Evolutionary conservation across 108 stramenopile species (phyloP).

Genomic region (Halocafeteria seosinensis): DNA sequence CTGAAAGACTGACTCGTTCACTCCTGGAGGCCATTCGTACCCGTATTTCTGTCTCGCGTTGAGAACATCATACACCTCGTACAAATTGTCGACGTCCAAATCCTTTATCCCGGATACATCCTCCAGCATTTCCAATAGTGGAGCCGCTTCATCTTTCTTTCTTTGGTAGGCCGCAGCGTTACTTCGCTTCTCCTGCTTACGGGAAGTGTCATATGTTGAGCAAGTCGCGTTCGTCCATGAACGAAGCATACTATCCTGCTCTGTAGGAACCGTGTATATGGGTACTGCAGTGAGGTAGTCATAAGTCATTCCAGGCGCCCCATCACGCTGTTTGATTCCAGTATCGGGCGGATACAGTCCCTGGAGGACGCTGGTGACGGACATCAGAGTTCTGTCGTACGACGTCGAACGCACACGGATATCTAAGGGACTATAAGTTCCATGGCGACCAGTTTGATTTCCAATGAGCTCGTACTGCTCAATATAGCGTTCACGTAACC

Average conservation of each 20-base stretch:
- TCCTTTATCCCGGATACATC: background rate
- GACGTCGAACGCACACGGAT: background rate
- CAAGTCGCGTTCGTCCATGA: background rate
- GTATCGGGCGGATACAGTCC: background rate
- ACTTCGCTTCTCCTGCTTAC: no score
- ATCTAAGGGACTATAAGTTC: no score
- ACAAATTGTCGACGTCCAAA: background rate
- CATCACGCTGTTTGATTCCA: background rate
- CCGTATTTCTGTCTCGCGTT: background rate
- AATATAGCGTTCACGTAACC: background rate
- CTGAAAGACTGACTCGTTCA: no score
- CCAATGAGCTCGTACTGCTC: background rate
- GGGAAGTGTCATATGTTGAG: background rate
- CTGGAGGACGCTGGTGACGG: background rate
- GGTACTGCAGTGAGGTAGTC: background rate
- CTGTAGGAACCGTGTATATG: background rate
- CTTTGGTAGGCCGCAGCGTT: background rate
- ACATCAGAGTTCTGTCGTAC: conserved; percentile 1
- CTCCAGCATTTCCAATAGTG: background rate
- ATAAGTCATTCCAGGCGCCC: background rate
- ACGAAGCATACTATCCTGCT: background rate
- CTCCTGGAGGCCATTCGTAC: background rate
- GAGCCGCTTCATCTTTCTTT: background rate
- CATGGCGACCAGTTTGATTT: background rate
- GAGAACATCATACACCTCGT: background rate